A percentile compares a stretch with the other conserved stretches of the same genome.
These are phyloP conservation scores for Cucumis sativus DNA, from an alignment of 306 rosid genomes.

Conservation along the genomic window DNA sequence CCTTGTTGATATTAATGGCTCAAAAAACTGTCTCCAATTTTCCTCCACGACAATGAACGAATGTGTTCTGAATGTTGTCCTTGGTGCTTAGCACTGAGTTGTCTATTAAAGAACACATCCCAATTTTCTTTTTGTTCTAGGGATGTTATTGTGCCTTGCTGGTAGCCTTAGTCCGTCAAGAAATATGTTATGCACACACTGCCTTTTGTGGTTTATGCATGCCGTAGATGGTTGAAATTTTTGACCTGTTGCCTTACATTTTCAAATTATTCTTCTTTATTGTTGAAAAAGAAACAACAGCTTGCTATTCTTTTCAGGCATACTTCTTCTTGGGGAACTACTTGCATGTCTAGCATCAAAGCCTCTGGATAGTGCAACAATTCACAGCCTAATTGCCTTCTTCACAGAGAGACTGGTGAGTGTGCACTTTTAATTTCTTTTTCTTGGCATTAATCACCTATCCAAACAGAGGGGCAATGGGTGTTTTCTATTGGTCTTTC, in stretches of 20 bases:
- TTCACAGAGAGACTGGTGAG: conserved; percentile 88
- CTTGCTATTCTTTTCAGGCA: conserved; percentile 33
- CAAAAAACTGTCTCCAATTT: not conserved
- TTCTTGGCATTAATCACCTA: not conserved
- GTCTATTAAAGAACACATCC: not conserved
- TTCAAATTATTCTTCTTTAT: not conserved
- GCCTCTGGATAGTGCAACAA: conserved; percentile 43
- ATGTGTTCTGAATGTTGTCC: not conserved
- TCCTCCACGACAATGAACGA: not conserved
- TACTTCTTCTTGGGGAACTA: conserved; percentile 79
- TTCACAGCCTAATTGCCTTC: conserved; percentile 67
- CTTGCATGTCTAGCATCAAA: conserved; percentile 43
- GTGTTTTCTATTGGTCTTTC: not conserved
- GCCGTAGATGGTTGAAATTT: not conserved
- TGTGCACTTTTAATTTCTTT: conserved; percentile 10
- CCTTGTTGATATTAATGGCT: not conserved
- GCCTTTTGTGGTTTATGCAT: not conserved
- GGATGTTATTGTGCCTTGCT: not conserved
- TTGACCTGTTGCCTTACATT: not conserved
- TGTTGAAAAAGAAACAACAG: not conserved
- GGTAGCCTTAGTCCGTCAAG: not conserved
- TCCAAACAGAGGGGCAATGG: not conserved
- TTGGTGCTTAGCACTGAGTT: not conserved
- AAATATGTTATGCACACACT: not conserved
- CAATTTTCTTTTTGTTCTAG: not conserved